Base-by-base conservation (phyloP, 805 yeast species). In the Candida easanensis region DNA sequence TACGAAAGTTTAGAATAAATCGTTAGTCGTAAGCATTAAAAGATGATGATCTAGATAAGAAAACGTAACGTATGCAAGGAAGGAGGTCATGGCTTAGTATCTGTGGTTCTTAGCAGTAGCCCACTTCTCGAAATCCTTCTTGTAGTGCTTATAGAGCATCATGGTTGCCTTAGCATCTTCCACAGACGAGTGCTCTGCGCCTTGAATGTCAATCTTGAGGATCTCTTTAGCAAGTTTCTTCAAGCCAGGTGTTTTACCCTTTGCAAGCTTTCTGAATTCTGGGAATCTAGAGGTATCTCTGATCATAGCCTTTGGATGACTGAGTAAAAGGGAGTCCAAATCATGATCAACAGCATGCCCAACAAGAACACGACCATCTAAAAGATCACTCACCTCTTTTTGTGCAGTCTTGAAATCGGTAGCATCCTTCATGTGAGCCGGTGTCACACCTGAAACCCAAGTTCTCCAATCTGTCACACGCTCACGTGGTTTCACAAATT, bases 101-200 rank as follows among this genome's bases (percentile, higher is more conserved):
- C 40, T 27, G 32, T 38, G 49, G 18, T 21, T 27, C n/a, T 33
- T 38, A 1, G 45, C 40, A 3, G 42, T 32, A 3, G 49, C 45
- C 49, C 49, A 45, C 35, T 64, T 65, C 51, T 82, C 93, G 56
- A 86, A 82, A 41, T 77, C 87, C 41, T 66, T 69, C 57, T 77
- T 82, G 49, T 77, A 74, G 40, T 75, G 57, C 47, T 85, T 74
- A 57, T 80, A 89, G n/a, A 89, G 63, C 46, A 82, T 61, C 96
- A 89, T 90, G 0, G 96, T 81, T 1, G 90, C 90, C 56, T 78
- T 77, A 0, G 97, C 96, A 66, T 89, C 97, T 58, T 88, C 96
- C 1, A 89, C 87, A 0, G 96, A 87, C 4, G 93, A 84, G 66
- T 90, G 97, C 48, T 79, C 74, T 1, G 82, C 88, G 0, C 66